Evolutionary conservation across 805 yeast species (phyloP).

Genomic region (Brettanomyces anomalus): DNA sequence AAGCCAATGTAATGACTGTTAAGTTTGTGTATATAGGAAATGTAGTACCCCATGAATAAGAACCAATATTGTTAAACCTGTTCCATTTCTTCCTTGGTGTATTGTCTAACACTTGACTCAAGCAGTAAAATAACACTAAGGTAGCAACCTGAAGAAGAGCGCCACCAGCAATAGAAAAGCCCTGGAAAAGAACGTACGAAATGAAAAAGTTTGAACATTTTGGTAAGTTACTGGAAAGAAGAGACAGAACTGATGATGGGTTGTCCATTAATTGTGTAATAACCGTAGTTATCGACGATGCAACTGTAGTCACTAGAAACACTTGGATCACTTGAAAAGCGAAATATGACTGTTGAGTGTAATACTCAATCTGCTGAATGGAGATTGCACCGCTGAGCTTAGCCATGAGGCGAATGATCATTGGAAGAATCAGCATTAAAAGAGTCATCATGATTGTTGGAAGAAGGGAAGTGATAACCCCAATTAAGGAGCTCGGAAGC

Average conservation of each 20-base stretch:
- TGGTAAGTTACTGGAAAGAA: slow-evolving; percentile 63
- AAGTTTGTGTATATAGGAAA: slow-evolving; percentile 71
- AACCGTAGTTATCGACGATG: slow-evolving; percentile 64
- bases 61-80: slow-evolving; percentile 45
- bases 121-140: slow-evolving; percentile 47
- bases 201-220: slow-evolving; percentile 66
- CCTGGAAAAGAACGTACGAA: slow-evolving; percentile 60
- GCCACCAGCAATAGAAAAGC: slow-evolving; percentile 57
- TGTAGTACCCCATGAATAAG: slow-evolving; percentile 62
- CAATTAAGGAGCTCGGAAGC: slow-evolving; percentile 45
- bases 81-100: slow-evolving; percentile 62
- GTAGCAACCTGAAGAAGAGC: slow-evolving; percentile 54
- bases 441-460: slow-evolving; percentile 60
- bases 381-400: slow-evolving; percentile 50
- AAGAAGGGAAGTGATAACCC: slow-evolving; percentile 57
- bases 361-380: slow-evolving; percentile 47
- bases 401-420: slow-evolving; percentile 56
- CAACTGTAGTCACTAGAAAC: slow-evolving; percentile 58
- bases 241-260: slow-evolving; percentile 48
- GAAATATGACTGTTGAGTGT: slow-evolving; percentile 60
- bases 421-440: slow-evolving; percentile 60
- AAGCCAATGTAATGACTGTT: slow-evolving; percentile 60
- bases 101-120: slow-evolving; percentile 48
- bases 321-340: slow-evolving; percentile 65
- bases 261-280: slow-evolving; percentile 51